A percentile compares a stretch with the other conserved stretches of the same genome.
These are phyloP conservation scores for Saccharomyces kudriavzevii DNA, from an alignment of 805 yeast species.

Conservation along the genomic window DNA sequence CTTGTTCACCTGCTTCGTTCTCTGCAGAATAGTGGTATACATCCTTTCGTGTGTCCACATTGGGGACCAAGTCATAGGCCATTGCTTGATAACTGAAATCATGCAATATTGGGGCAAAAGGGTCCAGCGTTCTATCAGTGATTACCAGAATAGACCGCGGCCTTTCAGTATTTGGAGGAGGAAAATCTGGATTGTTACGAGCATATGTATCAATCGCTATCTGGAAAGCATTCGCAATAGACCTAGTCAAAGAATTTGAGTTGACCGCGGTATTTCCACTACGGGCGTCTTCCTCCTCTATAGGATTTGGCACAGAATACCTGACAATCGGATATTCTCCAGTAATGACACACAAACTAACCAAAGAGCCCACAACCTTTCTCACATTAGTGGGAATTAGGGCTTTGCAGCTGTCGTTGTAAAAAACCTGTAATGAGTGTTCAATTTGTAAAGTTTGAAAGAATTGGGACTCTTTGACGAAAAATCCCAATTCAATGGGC, in stretches of 20 bases:
- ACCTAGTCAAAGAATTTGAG: constrained; percentile 46
- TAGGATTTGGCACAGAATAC: constrained; percentile 44
- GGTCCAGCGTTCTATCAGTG: constrained; percentile 77
- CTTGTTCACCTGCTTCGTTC: constrained; percentile 42
- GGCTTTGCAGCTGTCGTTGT: constrained; percentile 54
- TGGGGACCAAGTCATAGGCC: constrained; percentile 65
- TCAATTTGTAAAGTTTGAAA: constrained; percentile 56
- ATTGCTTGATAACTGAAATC: constrained; percentile 88
- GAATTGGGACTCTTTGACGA: constrained; percentile 62
- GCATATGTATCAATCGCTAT: constrained; percentile 66
- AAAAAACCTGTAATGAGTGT: constrained; percentile 63
- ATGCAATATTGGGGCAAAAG: constrained; percentile 76
- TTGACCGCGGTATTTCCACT: neutral
- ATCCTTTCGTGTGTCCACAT: constrained; percentile 35
- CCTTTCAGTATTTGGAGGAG: constrained; percentile 44
- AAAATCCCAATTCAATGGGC: constrained; percentile 41
- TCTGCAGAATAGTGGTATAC: constrained; percentile 48
- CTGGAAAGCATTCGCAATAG: constrained; percentile 70
- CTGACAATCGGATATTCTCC: constrained; percentile 88
- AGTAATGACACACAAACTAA: constrained; percentile 64
- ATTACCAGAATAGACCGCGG: constrained; percentile 70
- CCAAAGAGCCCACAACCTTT: constrained; percentile 54
- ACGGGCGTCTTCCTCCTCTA: constrained; percentile 42
- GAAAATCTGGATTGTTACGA: constrained; percentile 56
- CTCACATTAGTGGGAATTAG: constrained; percentile 52